Evolutionary conservation across 108 stramenopile genomes (phyloP).

Genomic region (Conticribra guillardii): DNA sequence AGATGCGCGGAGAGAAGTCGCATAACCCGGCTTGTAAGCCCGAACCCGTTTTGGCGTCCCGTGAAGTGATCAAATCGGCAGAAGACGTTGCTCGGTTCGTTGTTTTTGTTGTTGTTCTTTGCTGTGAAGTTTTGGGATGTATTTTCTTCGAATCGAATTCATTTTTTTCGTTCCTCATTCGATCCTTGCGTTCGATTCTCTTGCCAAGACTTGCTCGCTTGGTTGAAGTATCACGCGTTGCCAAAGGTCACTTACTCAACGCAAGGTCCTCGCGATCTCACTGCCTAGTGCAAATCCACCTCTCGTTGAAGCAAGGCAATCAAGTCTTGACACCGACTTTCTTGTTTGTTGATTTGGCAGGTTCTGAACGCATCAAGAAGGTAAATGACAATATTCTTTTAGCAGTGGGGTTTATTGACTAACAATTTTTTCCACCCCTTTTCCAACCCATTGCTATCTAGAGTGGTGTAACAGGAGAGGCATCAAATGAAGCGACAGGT

Average conservation of each 20-base stretch:
- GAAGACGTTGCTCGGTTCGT: not conserved
- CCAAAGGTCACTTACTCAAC: constrained; percentile 8
- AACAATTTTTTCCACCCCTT: no score
- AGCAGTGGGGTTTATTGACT: no score
- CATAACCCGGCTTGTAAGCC: not conserved
- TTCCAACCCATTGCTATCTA: no score
- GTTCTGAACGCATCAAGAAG: constrained; percentile 15
- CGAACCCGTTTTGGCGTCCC: not conserved
- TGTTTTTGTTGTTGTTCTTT: not conserved
- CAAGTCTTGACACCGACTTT: no score
- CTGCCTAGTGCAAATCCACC: constrained; percentile 1
- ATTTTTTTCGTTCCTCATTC: no score
- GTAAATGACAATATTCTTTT: no score
- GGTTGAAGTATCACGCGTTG: constrained; percentile 1
- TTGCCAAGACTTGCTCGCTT: not conserved
- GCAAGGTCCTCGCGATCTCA: constrained; percentile 10
- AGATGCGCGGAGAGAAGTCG: not conserved
- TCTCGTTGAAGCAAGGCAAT: no score
- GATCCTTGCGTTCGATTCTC: no score
- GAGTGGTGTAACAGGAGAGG: constrained; percentile 4
- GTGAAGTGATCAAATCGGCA: not conserved
- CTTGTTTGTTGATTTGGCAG: constrained; percentile 17
- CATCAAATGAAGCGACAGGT: not conserved
- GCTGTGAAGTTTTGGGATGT: no score
- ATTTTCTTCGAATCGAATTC: no score